Base-by-base conservation (phyloP, 306 rosid species). In the Quercus cerris region DNA sequence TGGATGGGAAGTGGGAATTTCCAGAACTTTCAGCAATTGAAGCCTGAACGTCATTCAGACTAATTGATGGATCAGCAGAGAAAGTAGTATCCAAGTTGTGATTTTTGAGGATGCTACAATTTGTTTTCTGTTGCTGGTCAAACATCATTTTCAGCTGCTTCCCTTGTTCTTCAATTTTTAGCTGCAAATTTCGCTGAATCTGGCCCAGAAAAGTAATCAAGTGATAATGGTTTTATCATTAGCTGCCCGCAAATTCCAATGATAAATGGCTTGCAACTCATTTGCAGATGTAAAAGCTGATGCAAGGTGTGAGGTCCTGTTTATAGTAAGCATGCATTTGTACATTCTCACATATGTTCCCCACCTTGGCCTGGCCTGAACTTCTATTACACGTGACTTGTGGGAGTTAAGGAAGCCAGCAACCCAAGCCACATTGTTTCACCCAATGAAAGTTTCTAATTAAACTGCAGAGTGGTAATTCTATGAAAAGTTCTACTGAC, bases 151-250 rank as follows among this genome's bases (percentile, higher is more conserved):
- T 90, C 62, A 90, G 76, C 73, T 90, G 90, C 81, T 71, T 87
- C 63, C 90, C 93, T 64, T 90, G 93, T 75, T 90, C 91, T 68
- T 87, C 93, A 76, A 90, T 84, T 44, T 80, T 55, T 55, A 85
- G 25, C 31, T 85, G 93, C 46, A 90, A 46, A 41, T 84, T 85
- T 70, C 89, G 76, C 75, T 90, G 93, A 70, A 85, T 81, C 93
- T 90, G 84, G 20, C 9, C 77, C 77, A 44, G 2, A 41, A 35
- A 44, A 8, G 22, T 44, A 13, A 51, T 8, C 58, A 5, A 13
- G n/a, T 52, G 44, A 46, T 27, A 22, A 30, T 46, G 54, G 44
- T 6, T 7, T 13, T 0, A 18, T 14, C 27, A 13, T 12, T n/a
- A 66, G 3, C 18, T 30, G 31, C 49, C 46, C 7, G 46, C 71